Evolutionary conservation across 345 rosid genomes (phyloP), one percentile per base, ranked within the genome.

Genomic region (Odontarrhena argentea): DNA sequence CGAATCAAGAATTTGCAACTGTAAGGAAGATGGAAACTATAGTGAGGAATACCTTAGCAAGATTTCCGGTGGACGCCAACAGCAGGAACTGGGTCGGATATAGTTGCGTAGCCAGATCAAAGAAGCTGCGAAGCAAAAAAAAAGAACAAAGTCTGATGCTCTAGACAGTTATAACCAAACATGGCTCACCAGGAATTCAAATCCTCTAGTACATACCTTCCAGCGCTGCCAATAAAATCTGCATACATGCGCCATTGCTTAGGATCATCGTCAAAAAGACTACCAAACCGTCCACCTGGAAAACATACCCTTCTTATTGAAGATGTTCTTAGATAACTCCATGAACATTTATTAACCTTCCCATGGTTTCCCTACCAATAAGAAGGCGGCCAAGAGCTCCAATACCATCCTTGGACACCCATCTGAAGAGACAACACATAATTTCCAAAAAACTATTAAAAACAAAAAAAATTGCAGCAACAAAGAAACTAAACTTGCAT

Each of bases 171-270:
- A 44, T 38, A 40, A 58, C 52, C 53, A 47, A 52, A 70, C 35
- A 13, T 48, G 64, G 47, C 34, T 47, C 37, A 37, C 28, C 18
- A 55, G 68, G 71, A 47, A 45, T 10, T 10, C 36, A 61, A 34
- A 32, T 46, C 11, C 53, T 65, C 14, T 30, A 26, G 51, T 0
- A 77, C 77, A 74, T 50, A 88, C 97, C 97, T 85, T 81, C 99
- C 99, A 55, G 97, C 82, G 70, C 97, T 93, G 77, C 99, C 99
- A 65, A 93, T 90, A 78, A 93, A 85, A 76, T 93, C 99, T 0
- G 99, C 99, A 79, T 90, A 93, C 97, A 93, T 88, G 66, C 98
- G 97, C 99, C 99, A 93, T 50, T 93, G 97, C 77, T 90, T 93
- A 38, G 99, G 99, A 84, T 90, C 96, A 77, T 87, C 96, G 58